Evolutionary conservation across 192 early-diverging fungal species (phyloP).

Genomic region (Piromyces sp.): DNA sequence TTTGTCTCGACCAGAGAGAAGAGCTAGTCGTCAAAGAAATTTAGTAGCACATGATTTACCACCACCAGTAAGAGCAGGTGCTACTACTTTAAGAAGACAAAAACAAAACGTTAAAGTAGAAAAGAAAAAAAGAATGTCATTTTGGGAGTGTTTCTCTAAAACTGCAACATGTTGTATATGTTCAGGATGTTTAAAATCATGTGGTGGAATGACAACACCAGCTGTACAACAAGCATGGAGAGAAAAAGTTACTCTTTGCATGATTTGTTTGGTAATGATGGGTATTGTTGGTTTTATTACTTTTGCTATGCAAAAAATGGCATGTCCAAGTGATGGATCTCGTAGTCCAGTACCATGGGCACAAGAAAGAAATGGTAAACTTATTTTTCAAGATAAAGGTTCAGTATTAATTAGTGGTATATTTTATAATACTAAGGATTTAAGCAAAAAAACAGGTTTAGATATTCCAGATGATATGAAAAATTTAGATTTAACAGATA

Average conservation of each 20-base stretch:
- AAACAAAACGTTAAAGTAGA: neutral
- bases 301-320: slow-evolving; percentile 19
- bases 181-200: neutral
- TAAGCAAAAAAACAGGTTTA: neutral
- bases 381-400: neutral
- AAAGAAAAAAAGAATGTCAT: neutral
- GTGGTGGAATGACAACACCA: slow-evolving; percentile 11
- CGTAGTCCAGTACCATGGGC: neutral
- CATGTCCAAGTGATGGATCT: neutral
- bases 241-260: slow-evolving; percentile 84
- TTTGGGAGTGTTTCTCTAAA: neutral
- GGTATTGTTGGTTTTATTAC: slow-evolving; percentile 55
- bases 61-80: neutral
- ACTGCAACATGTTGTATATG: neutral
- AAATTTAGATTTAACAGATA: neutral
- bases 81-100: neutral
- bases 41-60: neutral
- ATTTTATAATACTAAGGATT: neutral
- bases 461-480: neutral
- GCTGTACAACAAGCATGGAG: slow-evolving; percentile 80
- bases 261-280: slow-evolving; percentile 64
- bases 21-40: neutral
- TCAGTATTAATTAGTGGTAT: neutral
- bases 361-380: neutral
- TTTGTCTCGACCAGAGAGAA: neutral